Evolutionary conservation across 1,284 basidiomycete species (phyloP).

Genomic region (Fomitopsis betulina): DNA sequence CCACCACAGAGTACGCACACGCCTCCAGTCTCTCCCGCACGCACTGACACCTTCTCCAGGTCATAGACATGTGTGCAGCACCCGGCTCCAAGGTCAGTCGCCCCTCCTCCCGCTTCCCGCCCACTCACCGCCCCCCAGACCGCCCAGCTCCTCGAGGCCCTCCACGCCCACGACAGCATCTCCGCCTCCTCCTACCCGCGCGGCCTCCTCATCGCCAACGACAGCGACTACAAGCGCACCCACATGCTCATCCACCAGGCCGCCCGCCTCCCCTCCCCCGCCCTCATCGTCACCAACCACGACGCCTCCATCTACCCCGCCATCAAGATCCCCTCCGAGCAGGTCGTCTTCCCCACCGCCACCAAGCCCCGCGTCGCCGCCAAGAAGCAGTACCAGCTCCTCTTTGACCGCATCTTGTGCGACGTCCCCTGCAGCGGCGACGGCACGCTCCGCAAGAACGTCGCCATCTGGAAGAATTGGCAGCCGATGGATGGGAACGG

Average conservation of each 20-base stretch:
- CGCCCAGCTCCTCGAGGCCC: constrained; percentile 86
- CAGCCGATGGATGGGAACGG: constrained; percentile 86
- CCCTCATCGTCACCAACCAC: constrained; percentile 93
- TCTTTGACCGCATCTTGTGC: constrained; percentile 93
- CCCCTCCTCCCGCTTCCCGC: not conserved
- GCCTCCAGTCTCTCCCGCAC: no score
- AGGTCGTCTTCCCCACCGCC: constrained; percentile 20
- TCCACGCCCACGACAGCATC: constrained; percentile 67
- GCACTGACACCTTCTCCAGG: constrained; percentile 37
- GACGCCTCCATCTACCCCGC: constrained; percentile 90
- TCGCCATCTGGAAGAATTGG: constrained; percentile 96
- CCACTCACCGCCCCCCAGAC: constrained; percentile 44
- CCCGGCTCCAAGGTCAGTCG: constrained; percentile 85
- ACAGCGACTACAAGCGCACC: constrained; percentile 90
- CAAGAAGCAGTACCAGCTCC: constrained; percentile 41
- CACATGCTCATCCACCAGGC: constrained; percentile 98
- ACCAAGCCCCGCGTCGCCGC: constrained; percentile 23
- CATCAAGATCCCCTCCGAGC: constrained; percentile 52
- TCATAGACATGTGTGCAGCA: constrained; percentile 99
- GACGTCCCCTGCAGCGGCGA: constrained; percentile 99
- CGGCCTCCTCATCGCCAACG: constrained; percentile 86
- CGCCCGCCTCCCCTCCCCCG: constrained; percentile 89
- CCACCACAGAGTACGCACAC: constrained; percentile 66
- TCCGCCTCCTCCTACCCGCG: constrained; percentile 62
- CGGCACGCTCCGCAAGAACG: constrained; percentile 93